Percentiles rank a stretch among this genome's conserved stretches.
Conservation (phyloP, 208 protist species). For the Endotrypanum monterogeii region DNA sequence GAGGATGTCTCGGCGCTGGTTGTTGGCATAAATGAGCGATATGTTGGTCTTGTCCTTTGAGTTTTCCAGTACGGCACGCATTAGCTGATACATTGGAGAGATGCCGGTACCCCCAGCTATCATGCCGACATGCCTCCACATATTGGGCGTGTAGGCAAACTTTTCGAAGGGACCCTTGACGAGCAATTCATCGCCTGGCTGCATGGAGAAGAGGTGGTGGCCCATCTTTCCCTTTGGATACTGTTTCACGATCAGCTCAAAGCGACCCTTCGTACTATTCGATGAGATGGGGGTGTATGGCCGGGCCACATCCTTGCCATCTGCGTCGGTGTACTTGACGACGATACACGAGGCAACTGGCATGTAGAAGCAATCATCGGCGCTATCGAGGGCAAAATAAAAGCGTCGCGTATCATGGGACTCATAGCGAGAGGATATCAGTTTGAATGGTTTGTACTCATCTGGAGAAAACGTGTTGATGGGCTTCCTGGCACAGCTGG, state of each 20-base stretch:
- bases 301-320: slow-evolving; percentile 88
- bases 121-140: slow-evolving; percentile 92
- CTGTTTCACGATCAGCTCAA: slow-evolving; percentile 85
- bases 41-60: slow-evolving; percentile 83
- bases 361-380: slow-evolving; percentile 58
- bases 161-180: slow-evolving; percentile 91
- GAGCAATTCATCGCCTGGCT: slow-evolving; percentile 88
- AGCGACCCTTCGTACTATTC: slow-evolving; percentile 70
- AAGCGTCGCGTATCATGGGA: slow-evolving; percentile 87
- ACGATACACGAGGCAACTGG: slow-evolving; percentile 80
- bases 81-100: slow-evolving; percentile 91
- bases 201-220: slow-evolving; percentile 88
- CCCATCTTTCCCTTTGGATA: slow-evolving; percentile 93
- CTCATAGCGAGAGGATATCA: slow-evolving; percentile 86
- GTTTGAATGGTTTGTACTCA: slow-evolving; percentile 73
- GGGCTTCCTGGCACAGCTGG: slow-evolving; percentile 45
- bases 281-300: slow-evolving; percentile 88
- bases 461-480: slow-evolving; percentile 66
- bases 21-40: slow-evolving; percentile 89
- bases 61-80: slow-evolving; percentile 77
- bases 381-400: slow-evolving; percentile 67
- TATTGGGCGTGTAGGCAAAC: slow-evolving; percentile 84
- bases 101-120: slow-evolving; percentile 93
- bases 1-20: slow-evolving; percentile 91
- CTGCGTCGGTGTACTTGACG: slow-evolving; percentile 70